These are phyloP conservation scores for Hygrophila difformis DNA, from an alignment of 257 asterid genomes.

Conservation along the genomic window DNA sequence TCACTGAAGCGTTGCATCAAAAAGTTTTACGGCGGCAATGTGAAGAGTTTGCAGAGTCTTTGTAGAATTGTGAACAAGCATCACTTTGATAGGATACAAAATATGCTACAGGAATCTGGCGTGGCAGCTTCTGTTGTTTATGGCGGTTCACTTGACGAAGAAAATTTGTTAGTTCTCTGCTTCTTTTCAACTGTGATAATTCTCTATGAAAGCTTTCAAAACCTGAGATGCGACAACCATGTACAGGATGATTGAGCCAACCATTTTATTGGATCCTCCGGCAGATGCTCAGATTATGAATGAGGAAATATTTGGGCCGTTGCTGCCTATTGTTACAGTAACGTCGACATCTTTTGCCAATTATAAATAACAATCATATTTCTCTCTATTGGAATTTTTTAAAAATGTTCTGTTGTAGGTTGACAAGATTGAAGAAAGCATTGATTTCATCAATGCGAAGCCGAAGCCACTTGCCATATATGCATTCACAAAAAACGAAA, in stretches of 20 bases:
- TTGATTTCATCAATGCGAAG: slow-evolving; percentile 56
- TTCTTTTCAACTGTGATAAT: neutral
- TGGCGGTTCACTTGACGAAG: slow-evolving; percentile 72
- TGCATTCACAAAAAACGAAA: slow-evolving; percentile 63
- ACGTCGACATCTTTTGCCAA: slow-evolving; percentile 14
- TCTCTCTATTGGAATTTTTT: neutral
- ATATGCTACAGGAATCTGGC: slow-evolving; percentile 56
- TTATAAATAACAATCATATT: neutral
- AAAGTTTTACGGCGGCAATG: slow-evolving; percentile 49
- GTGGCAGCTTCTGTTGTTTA: slow-evolving; percentile 59
- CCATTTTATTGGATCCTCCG: slow-evolving; percentile 86
- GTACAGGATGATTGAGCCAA: slow-evolving; percentile 77
- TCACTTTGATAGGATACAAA: slow-evolving; percentile 61
- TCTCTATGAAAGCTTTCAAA: neutral
- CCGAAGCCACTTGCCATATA: slow-evolving; percentile 77
- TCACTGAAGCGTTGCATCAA: slow-evolving; percentile 49
- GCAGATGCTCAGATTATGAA: slow-evolving; percentile 71
- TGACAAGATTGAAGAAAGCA: slow-evolving; percentile 68
- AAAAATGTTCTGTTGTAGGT: slow-evolving; percentile 32
- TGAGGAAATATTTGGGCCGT: slow-evolving; percentile 92
- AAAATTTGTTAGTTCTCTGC: slow-evolving; percentile 43
- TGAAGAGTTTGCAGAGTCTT: slow-evolving; percentile 46
- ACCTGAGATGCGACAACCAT: neutral
- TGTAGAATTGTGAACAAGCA: slow-evolving; percentile 67
- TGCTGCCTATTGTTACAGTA: slow-evolving; percentile 88